Percentiles rank a stretch among this genome's conserved stretches.
phyloP scores from a whole-genome alignment of 108 stramenopile genomes.

The Cyclotella cryptica region DNA sequence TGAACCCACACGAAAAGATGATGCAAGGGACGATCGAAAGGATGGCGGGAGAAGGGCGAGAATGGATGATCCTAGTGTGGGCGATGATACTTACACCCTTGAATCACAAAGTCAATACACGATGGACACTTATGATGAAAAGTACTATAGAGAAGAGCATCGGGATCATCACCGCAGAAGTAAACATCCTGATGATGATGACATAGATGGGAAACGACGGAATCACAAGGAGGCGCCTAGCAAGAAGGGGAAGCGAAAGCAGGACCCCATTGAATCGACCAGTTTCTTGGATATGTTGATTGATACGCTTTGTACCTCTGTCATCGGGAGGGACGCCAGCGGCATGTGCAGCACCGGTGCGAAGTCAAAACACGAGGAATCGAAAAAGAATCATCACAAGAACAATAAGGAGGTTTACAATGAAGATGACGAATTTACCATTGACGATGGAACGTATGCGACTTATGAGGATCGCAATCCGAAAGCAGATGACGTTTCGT shows the following conservation, averaged over 20 bases:
- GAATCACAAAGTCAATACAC: slow-evolving; percentile 62
- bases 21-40: slow-evolving; percentile 6
- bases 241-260: slow-evolving; percentile 49
- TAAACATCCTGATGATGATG: slow-evolving; percentile 9
- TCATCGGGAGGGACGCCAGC: slow-evolving; percentile 60
- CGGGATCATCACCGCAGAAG: slow-evolving; percentile 7
- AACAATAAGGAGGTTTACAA: slow-evolving; percentile 40
- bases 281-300: slow-evolving; percentile 87
- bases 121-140: slow-evolving; percentile 56
- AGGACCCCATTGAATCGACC: slow-evolving; percentile 74
- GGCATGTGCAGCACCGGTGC: slow-evolving; percentile 35
- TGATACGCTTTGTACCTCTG: slow-evolving; percentile 84
- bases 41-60: slow-evolving; percentile 14
- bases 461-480: slow-evolving; percentile 64
- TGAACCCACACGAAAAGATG: slow-evolving; percentile 6
- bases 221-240: slow-evolving; percentile 20
- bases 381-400: background rate
- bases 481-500: slow-evolving; percentile 22
- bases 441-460: slow-evolving; percentile 78
- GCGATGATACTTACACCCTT: slow-evolving; percentile 57
- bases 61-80: slow-evolving; percentile 45
- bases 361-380: slow-evolving; percentile 8
- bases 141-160: slow-evolving; percentile 17
- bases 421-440: slow-evolving; percentile 65
- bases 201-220: slow-evolving; percentile 24